These are phyloP conservation scores for Filosporella fistucella DNA, from an alignment of 495 filamentous ascomycete genomes.

Conservation along the genomic window DNA sequence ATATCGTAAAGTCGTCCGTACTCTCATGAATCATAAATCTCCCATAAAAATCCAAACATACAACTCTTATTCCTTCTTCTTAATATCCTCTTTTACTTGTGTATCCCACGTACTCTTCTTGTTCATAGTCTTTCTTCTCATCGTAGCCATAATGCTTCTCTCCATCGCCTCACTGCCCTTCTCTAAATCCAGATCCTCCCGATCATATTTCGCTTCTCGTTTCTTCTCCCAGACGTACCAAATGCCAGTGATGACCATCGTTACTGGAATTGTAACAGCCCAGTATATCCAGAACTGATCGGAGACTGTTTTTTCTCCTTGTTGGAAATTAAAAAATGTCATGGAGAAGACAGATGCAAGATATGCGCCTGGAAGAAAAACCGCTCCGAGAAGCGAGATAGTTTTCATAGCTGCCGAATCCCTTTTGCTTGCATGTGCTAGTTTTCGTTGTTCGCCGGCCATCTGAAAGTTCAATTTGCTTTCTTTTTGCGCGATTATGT, in stretches of 20 bases:
- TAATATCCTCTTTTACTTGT: conserved; percentile 20
- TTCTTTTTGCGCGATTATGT: conserved; percentile 55
- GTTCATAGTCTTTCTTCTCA: conserved; percentile 48
- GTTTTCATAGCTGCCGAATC: conserved; percentile 54
- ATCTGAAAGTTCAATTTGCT: conserved; percentile 52
- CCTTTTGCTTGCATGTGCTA: conserved; percentile 51
- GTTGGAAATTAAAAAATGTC: conserved; percentile 50
- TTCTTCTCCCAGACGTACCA: conserved; percentile 44
- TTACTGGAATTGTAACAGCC: conserved; percentile 45
- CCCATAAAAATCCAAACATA: conserved; percentile 1
- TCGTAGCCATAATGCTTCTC: conserved; percentile 43
- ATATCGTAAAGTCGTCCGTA: neutral
- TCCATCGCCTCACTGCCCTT: conserved; percentile 49
- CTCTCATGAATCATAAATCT: conserved; percentile 1
- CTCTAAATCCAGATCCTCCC: conserved; percentile 45
- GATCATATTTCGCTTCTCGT: conserved; percentile 37
- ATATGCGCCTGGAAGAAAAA: conserved; percentile 51
- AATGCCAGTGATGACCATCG: conserved; percentile 34
- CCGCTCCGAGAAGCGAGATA: conserved; percentile 48
- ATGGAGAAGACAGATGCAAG: conserved; percentile 51
- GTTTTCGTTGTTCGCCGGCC: conserved; percentile 49
- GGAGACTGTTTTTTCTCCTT: conserved; percentile 26
- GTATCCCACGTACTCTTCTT: conserved; percentile 40
- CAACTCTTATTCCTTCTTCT: neutral
- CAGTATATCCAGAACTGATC: conserved; percentile 51